Percentiles rank a stretch among this genome's conserved stretches.
phyloP scores from a whole-genome alignment of 1,284 basidiomycete species.

The Sanghuangporus sanghuang region DNA sequence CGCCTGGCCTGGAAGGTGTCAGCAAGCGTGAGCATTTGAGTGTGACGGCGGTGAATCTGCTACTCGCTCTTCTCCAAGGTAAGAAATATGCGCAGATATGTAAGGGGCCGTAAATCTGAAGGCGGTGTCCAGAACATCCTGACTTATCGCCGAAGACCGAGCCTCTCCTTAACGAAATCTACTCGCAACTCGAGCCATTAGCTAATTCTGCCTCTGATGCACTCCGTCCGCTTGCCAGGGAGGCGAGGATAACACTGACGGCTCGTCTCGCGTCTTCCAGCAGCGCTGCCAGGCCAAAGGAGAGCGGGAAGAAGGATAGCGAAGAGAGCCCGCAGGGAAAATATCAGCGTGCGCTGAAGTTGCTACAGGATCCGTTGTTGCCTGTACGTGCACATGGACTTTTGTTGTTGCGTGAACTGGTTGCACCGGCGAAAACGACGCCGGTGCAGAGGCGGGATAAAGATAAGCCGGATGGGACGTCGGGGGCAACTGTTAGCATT shows the following conservation, averaged over 20 bases:
- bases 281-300: constrained; percentile 22
- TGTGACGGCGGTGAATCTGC: constrained; percentile 69
- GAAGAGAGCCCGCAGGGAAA: constrained; percentile 47
- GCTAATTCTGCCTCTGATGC: constrained; percentile 40
- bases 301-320: constrained; percentile 21
- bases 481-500: background rate
- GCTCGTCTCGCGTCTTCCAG: constrained; percentile 53
- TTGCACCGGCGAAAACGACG: constrained; percentile 35
- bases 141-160: constrained; percentile 56
- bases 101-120: background rate
- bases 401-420: constrained; percentile 74
- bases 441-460: background rate
- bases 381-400: constrained; percentile 96
- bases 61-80: constrained; percentile 85
- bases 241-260: constrained; percentile 78
- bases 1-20: constrained; percentile 28
- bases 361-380: constrained; percentile 87
- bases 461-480: background rate
- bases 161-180: constrained; percentile 69
- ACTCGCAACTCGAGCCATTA: constrained; percentile 56
- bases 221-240: constrained; percentile 59
- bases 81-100: constrained; percentile 13
- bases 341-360: constrained; percentile 84
- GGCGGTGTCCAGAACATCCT: constrained; percentile 52
- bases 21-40: constrained; percentile 59